phyloP scores from a whole-genome alignment of 2,329 filamentous ascomycete species.

The Colletotrichum tropicicola region DNA sequence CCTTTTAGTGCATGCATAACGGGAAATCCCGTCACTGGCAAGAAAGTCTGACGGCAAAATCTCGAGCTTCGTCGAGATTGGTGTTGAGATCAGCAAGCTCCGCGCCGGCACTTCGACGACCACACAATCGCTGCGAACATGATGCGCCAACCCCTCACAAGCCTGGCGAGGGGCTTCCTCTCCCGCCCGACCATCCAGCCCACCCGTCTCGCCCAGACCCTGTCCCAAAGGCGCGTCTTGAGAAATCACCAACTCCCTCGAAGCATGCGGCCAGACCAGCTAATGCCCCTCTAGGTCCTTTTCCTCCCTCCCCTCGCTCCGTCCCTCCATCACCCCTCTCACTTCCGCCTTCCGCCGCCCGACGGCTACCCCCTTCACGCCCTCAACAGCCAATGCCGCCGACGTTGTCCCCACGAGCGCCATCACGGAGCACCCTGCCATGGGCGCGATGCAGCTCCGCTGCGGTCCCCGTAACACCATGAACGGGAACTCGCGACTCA shows the following conservation, averaged over 20 bases:
- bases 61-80: slow-evolving; percentile 4
- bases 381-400: slow-evolving; percentile 37
- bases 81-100: slow-evolving; percentile 1
- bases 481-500: slow-evolving; percentile 60
- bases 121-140: slow-evolving; percentile 13
- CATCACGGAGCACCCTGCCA: slow-evolving; percentile 62
- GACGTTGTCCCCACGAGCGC: slow-evolving; percentile 57
- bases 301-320: slow-evolving; percentile 59
- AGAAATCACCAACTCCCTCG: not conserved
- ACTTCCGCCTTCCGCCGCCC: slow-evolving; percentile 41
- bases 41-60: slow-evolving; percentile 26
- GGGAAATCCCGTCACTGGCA: slow-evolving; percentile 15
- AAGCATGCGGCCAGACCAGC: not conserved
- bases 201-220: not conserved
- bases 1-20: slow-evolving; percentile 12
- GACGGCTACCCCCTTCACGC: slow-evolving; percentile 41
- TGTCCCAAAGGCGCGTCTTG: slow-evolving; percentile 12
- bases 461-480: slow-evolving; percentile 68
- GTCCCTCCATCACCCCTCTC: slow-evolving; percentile 52
- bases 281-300: slow-evolving; percentile 48
- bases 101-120: slow-evolving; percentile 2
- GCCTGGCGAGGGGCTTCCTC: slow-evolving; percentile 4
- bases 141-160: slow-evolving; percentile 28
- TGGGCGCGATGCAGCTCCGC: slow-evolving; percentile 61
- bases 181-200: not conserved